A percentile compares a stretch with the other conserved stretches of the same genome.
phyloP scores from a whole-genome alignment of 768 basidiomycete genomes.

The Agaricus blazei region DNA sequence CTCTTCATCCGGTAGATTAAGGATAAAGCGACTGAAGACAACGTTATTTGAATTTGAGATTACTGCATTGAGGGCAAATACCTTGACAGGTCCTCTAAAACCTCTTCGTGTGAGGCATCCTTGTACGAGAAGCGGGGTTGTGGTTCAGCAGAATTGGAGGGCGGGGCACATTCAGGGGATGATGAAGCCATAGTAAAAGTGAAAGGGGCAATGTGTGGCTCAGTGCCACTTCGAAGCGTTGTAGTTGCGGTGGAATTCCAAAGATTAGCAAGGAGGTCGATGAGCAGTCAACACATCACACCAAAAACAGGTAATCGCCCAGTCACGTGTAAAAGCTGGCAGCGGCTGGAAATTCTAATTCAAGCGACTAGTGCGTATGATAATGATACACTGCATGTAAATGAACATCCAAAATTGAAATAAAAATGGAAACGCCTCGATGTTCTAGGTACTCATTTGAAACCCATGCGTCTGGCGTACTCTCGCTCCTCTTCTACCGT shows the following conservation, averaged over 20 bases:
- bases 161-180: slow-evolving; percentile 64
- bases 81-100: slow-evolving; percentile 90
- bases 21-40: slow-evolving; percentile 76
- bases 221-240: slow-evolving; percentile 6
- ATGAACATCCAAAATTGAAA: no score
- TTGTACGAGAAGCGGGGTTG: slow-evolving; percentile 52
- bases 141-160: slow-evolving; percentile 24
- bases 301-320: slow-evolving; percentile 10
- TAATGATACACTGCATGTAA: no score
- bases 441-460: slow-evolving; percentile 28
- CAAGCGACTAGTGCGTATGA: no score
- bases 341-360: no score
- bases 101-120: slow-evolving; percentile 75
- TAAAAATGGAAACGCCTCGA: no score
- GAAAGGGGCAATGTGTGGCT: slow-evolving; percentile 13
- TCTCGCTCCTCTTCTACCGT: slow-evolving; percentile 81
- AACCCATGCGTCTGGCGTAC: slow-evolving; percentile 92
- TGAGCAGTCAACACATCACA: slow-evolving; percentile 5
- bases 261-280: slow-evolving; percentile 8
- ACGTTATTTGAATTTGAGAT: background rate
- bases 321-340: slow-evolving; percentile 6
- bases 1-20: slow-evolving; percentile 94
- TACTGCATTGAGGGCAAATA: slow-evolving; percentile 20
- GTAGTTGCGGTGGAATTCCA: slow-evolving; percentile 8
- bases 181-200: slow-evolving; percentile 60